Percentiles rank a stretch among this genome's conserved stretches.
Conservation (phyloP, 2,329 filamentous ascomycete species). For the Trichoderma sp. region DNA sequence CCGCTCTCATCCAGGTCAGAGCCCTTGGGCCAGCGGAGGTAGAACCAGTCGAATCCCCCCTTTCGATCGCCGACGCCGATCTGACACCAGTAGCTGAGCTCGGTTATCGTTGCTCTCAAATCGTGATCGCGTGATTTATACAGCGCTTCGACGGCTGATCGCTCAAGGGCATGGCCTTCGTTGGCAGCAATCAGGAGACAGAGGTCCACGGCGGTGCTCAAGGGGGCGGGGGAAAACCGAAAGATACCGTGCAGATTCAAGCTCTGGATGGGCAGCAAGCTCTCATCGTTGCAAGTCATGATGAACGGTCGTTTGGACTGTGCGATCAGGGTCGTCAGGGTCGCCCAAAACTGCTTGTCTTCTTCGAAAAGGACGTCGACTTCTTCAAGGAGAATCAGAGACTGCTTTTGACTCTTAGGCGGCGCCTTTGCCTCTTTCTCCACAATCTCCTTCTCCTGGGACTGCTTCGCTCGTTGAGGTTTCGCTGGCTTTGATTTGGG, state of each 20-base stretch:
- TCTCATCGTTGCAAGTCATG: slow-evolving; percentile 92
- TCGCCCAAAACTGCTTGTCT: slow-evolving; percentile 92
- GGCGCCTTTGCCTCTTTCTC: slow-evolving; percentile 40
- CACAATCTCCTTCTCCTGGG: slow-evolving; percentile 24
- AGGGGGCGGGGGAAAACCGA: slow-evolving; percentile 68
- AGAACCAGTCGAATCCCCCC: slow-evolving; percentile 88
- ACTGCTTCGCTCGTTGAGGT: slow-evolving; percentile 33
- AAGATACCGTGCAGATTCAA: slow-evolving; percentile 86
- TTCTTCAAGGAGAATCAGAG: slow-evolving; percentile 90
- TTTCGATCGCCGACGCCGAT: slow-evolving; percentile 89
- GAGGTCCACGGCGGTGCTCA: slow-evolving; percentile 73
- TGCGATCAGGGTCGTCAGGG: slow-evolving; percentile 73
- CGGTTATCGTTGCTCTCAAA: slow-evolving; percentile 76
- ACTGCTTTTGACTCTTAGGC: slow-evolving; percentile 76
- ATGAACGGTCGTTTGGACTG: slow-evolving; percentile 91
- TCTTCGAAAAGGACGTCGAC: slow-evolving; percentile 93
- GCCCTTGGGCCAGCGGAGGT: slow-evolving; percentile 73
- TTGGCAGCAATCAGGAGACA: slow-evolving; percentile 80
- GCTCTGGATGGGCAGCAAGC: slow-evolving; percentile 71
- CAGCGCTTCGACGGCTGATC: slow-evolving; percentile 67
- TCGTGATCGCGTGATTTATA: slow-evolving; percentile 72
- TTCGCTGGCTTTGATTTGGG: slow-evolving; percentile 35
- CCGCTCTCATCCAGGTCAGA: slow-evolving; percentile 68
- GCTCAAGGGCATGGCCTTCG: slow-evolving; percentile 79
- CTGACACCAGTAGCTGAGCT: slow-evolving; percentile 96